Conservation (phyloP, 306 rosid genomes). For the Lotus japonicus region DNA sequence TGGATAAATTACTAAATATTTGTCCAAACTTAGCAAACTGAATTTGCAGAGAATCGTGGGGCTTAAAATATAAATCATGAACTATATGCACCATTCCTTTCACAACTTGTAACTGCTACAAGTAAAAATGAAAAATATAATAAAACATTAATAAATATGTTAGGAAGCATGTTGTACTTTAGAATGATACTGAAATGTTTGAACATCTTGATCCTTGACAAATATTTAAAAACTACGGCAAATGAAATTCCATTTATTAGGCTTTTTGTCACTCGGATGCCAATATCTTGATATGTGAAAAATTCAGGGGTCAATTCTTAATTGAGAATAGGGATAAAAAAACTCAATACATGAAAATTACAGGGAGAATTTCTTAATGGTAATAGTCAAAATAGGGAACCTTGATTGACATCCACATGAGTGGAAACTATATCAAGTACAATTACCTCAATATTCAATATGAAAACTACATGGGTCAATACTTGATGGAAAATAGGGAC, state of each 20-base stretch:
- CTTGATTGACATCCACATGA: no score
- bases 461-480: background rate
- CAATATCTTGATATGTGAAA: background rate
- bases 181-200: background rate
- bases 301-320: background rate
- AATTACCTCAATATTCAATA: background rate
- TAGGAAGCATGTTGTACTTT: background rate
- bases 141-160: background rate
- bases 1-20: background rate
- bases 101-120: background rate
- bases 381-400: no score
- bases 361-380: background rate
- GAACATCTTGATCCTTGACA: constrained; percentile 8
- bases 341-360: background rate
- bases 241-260: background rate
- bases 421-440: background rate
- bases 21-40: background rate
- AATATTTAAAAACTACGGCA: background rate
- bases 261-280: background rate
- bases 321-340: no score
- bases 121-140: background rate
- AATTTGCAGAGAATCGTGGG: background rate
- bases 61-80: background rate
- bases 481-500: background rate
- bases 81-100: background rate